These are phyloP conservation scores for Daldinia concentrica DNA, from an alignment of 495 filamentous ascomycete species.

Conservation along the genomic window DNA sequence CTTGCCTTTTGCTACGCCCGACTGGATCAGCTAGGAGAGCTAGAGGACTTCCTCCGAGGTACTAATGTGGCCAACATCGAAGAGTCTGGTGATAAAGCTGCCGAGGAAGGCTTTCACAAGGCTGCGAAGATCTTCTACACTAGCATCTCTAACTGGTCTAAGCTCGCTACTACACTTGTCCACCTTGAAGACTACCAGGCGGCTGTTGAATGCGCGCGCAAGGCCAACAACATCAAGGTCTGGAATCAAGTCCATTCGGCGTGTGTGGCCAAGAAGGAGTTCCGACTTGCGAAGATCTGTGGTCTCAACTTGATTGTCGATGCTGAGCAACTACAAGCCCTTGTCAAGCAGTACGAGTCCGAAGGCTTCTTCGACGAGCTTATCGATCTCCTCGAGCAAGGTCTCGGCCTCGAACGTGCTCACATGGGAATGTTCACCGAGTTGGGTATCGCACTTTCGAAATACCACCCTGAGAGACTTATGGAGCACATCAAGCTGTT, in stretches of 20 bases:
- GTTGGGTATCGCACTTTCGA: constrained; percentile 92
- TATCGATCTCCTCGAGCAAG: constrained; percentile 92
- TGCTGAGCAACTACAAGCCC: constrained; percentile 91
- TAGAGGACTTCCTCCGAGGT: constrained; percentile 94
- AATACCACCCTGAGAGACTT: constrained; percentile 93
- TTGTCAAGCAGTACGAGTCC: constrained; percentile 95
- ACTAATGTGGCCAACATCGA: constrained; percentile 97
- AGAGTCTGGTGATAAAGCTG: constrained; percentile 96
- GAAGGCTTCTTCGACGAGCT: constrained; percentile 99
- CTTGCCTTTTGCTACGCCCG: constrained; percentile 94
- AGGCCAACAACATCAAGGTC: constrained; percentile 99
- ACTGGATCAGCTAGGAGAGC: constrained; percentile 87
- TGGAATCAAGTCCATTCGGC: constrained; percentile 99
- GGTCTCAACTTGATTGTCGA: constrained; percentile 99
- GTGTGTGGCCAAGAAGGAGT: constrained; percentile 98
- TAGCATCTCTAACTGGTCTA: constrained; percentile 99
- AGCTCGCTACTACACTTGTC: constrained; percentile 95
- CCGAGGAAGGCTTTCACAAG: constrained; percentile 91
- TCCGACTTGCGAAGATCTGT: constrained; percentile 98
- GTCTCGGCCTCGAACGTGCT: constrained; percentile 87
- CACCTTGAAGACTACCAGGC: constrained; percentile 97
- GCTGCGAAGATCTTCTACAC: constrained; percentile 99
- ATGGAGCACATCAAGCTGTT: constrained; percentile 99
- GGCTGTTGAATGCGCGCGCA: constrained; percentile 97
- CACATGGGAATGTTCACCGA: constrained; percentile 95